Evolutionary conservation across 1,284 basidiomycete species (phyloP), one percentile per base, ranked within the genome.

Genomic region (Mycosarcoma maydis): DNA sequence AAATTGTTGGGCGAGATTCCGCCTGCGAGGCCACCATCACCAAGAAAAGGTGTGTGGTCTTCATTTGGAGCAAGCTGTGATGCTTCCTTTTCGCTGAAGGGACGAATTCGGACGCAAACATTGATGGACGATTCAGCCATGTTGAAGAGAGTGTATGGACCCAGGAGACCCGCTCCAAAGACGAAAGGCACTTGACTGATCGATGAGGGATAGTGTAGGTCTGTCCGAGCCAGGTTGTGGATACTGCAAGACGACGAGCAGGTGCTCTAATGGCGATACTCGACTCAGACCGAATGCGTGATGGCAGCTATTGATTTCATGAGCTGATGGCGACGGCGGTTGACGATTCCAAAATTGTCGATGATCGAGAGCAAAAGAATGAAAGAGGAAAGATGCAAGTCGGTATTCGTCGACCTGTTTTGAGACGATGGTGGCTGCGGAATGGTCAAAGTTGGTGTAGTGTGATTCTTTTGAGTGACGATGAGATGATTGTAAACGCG

Each of bases 51-150:
- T 8, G 66, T 64, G 9, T 61, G 54, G 10, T 69, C 66, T 33
- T 80, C 69, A 27, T 68, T 60, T 6, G 77, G 78, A 6, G 75
- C 76, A 3, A 81, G 67, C 43, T 66, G 69, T 0, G 72, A 56
- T 5, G 65, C 62, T 44, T 81, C 80, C 44, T 75, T 75, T 9
- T 67, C 69, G 53, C 73, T 78, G 48, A 81, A 75, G 22, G 80
- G 80, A 20, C 80, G 61, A n/a, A 80, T 62, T n/a, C 80, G 76
- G 32, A 81, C 80, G 48, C 59, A 62, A 16, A 69, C 66, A n/a
- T 69, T 69, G 51, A 69, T 69, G 6, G 66, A 69, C 0, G 66
- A 69, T 49, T 69, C 66, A 8, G 58, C 48, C 66, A 69, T 69
- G 13, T n/a, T 16, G 7, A n/a, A n/a, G n/a, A n/a, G n/a, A n/a